Conservation (phyloP, 805 yeast species). For the Candida tibetensis region DNA sequence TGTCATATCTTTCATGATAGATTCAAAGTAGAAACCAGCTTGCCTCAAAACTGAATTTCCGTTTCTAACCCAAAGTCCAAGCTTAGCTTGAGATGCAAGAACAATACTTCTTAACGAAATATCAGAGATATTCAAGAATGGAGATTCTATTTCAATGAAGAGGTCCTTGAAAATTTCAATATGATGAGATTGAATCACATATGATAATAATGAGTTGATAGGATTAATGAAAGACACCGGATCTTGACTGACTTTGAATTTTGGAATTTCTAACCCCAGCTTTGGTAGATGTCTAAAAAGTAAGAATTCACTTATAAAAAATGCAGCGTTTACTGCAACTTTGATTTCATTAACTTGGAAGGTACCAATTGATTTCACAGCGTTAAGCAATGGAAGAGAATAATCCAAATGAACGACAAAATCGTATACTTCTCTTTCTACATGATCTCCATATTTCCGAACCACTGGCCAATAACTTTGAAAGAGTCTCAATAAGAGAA, state of each 20-base stretch:
- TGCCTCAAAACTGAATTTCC: slow-evolving; percentile 55
- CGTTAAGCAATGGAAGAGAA: slow-evolving; percentile 42
- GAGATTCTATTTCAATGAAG: slow-evolving; percentile 18
- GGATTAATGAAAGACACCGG: slow-evolving; percentile 60
- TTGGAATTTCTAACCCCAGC: slow-evolving; percentile 30
- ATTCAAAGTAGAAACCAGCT: slow-evolving; percentile 47
- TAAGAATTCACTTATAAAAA: slow-evolving; percentile 26
- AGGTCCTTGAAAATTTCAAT: slow-evolving; percentile 15
- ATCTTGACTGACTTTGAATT: slow-evolving; percentile 46
- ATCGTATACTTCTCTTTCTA: slow-evolving; percentile 52
- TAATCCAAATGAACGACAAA: slow-evolving; percentile 50
- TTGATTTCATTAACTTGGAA: slow-evolving; percentile 28
- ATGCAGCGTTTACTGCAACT: not conserved
- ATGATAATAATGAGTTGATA: slow-evolving; percentile 53
- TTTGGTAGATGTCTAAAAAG: slow-evolving; percentile 19
- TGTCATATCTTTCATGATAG: slow-evolving; percentile 38
- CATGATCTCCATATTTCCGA: slow-evolving; percentile 68
- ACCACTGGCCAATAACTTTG: slow-evolving; percentile 56
- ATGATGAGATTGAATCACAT: slow-evolving; percentile 34
- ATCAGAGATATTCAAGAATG: slow-evolving; percentile 51
- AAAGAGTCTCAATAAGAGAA: slow-evolving; percentile 48
- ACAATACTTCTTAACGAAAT: slow-evolving; percentile 59
- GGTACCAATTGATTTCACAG: slow-evolving; percentile 34
- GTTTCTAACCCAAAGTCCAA: slow-evolving; percentile 74
- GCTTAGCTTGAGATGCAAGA: slow-evolving; percentile 55